A percentile compares a stretch with the other conserved stretches of the same genome.
Conservation (phyloP, 2,329 filamentous ascomycete species). For the Aspergillus pseudonomiae region DNA sequence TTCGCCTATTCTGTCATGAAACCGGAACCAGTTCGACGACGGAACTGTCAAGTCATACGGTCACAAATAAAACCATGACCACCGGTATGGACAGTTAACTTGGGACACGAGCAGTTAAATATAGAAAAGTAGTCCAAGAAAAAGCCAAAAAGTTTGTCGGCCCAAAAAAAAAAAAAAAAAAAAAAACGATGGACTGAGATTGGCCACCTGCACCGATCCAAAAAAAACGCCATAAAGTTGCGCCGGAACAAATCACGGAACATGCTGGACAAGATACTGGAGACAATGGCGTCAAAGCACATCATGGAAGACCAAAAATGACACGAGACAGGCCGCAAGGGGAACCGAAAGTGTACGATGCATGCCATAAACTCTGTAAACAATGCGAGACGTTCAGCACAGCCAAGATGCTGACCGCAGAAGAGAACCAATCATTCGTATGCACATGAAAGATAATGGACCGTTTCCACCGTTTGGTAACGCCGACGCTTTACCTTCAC, state of each 20-base stretch:
- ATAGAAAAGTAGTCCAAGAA: background rate
- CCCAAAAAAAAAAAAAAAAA: constrained; percentile 1
- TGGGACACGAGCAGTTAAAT: background rate
- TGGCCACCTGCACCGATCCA: constrained; percentile 4
- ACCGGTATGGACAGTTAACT: background rate
- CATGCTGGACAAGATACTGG: constrained; percentile 5
- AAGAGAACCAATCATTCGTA: constrained; percentile 24
- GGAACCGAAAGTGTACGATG: constrained; percentile 13
- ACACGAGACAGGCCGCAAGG: background rate
- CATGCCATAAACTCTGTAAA: constrained; percentile 15
- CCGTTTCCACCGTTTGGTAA: constrained; percentile 18
- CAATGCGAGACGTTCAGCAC: constrained; percentile 15
- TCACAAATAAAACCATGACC: constrained; percentile 3
- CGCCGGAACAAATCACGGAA: background rate
- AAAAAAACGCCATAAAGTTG: constrained; percentile 10
- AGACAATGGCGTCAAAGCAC: constrained; percentile 6
- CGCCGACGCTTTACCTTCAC: constrained; percentile 22
- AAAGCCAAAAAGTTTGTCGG: background rate
- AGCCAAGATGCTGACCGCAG: constrained; percentile 17
- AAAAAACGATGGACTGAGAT: background rate
- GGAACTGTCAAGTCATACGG: background rate
- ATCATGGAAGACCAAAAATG: constrained; percentile 1
- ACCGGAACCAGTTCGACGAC: background rate
- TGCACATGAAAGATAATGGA: constrained; percentile 25
- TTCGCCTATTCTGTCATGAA: constrained; percentile 5